Conservation (phyloP, 352 stramenopile species). For the Phytophthora lateralis region DNA sequence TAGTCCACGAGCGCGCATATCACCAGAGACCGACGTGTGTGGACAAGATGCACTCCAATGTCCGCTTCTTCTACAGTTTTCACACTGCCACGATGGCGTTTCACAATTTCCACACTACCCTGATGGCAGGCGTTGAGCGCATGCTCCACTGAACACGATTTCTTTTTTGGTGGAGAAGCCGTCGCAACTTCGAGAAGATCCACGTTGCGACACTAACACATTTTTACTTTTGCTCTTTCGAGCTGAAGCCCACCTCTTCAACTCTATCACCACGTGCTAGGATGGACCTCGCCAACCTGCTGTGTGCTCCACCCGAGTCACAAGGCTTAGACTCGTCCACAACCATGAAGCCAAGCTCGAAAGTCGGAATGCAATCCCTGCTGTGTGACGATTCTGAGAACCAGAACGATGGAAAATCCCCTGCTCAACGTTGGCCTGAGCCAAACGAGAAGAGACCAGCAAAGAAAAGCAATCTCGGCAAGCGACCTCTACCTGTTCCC, state of each 20-base stretch:
- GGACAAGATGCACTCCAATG: not conserved
- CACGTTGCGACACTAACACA: not conserved
- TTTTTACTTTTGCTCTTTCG: not conserved
- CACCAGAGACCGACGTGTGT: not conserved
- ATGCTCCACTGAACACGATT: not conserved
- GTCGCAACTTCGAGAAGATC: not conserved
- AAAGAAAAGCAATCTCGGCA: conserved; percentile 6
- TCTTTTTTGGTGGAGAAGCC: not conserved
- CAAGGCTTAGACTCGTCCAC: not conserved
- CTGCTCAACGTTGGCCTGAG: too few relatives aligned
- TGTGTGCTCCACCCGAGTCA: not conserved
- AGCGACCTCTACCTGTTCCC: not conserved
- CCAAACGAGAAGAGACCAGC: not conserved
- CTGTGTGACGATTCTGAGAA: not conserved
- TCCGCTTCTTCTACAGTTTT: not conserved
- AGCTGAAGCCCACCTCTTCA: not conserved
- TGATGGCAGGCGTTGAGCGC: not conserved
- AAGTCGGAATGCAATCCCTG: not conserved
- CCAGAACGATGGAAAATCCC: not conserved
- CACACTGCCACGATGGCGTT: not conserved
- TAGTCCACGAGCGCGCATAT: not conserved
- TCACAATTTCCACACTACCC: not conserved
- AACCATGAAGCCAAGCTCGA: not conserved
- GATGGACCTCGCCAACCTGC: conserved; percentile 9
- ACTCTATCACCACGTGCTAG: not conserved